Evolutionary conservation across 257 asterid genomes (phyloP), one percentile per base, ranked within the genome.

Genomic region (Buddleja alternifolia): DNA sequence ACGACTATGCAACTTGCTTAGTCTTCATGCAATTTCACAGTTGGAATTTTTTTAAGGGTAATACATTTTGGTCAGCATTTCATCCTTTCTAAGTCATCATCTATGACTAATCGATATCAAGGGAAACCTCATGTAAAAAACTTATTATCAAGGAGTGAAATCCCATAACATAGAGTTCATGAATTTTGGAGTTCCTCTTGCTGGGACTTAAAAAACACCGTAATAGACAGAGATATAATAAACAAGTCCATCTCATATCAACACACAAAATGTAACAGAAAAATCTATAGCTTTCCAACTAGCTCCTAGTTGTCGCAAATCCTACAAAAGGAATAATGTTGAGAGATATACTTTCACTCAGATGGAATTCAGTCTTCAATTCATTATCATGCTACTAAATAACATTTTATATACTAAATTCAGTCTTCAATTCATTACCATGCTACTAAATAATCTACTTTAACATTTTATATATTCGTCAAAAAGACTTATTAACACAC

Each of bases 401-500:
- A 34, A 66, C 62, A 65, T 19, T 55, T 41, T 10, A 16, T 68
- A 57, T 58, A 57, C 23, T n/a, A 29, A 29, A 8, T 39, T 52
- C 23, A 14, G 41, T 15, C 29, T 29, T 17, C 6, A 53, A 59
- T 20, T 50, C 66, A 65, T 16, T 40, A 15, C 41, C 21, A 34
- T 47, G 68, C 21, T 44, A 34, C 4, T 7, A 69, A n/a, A 60
- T 19, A 63, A 39, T 67, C 61, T 29, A 40, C 20, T 4, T n/a
- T 5, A 34, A 66, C 62, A 65, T 19, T 55, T 41, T 10, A 16
- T 68, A 57, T 58, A 57, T 20, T 36, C 60, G 58, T 32, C 63
- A 48, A 62, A 34, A 56, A 70, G 34, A 17, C 45, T 32, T 16
- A 56, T 63, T n/a, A 21, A 53, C 62, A 62, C 66, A 63, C 20